phyloP scores from a whole-genome alignment of 2,329 filamentous ascomycete species.

The Penicillium nordicum region DNA sequence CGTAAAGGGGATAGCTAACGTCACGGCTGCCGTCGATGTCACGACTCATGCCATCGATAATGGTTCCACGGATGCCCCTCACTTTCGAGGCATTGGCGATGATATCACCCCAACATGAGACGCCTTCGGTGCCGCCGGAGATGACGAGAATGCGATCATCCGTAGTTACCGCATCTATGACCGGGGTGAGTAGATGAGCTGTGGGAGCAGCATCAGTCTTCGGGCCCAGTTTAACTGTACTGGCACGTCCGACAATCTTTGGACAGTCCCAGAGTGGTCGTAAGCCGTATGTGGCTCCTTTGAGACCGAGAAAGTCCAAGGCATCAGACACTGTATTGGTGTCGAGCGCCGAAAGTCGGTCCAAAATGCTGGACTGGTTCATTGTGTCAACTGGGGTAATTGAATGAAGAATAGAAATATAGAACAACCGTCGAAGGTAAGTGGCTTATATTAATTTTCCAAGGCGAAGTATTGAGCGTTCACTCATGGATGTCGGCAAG shows the following conservation, averaged over 20 bases:
- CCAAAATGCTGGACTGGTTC: conserved; percentile 1
- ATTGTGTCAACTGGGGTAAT: not conserved
- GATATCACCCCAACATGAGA: conserved; percentile 26
- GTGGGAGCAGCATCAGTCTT: conserved; percentile 12
- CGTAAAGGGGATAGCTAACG: conserved; percentile 34
- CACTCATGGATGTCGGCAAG: not conserved
- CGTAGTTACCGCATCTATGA: conserved; percentile 17
- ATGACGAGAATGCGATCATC: conserved; percentile 24
- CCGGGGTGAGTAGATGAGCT: conserved; percentile 16
- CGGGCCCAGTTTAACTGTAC: conserved; percentile 18
- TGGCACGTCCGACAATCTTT: conserved; percentile 23
- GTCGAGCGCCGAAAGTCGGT: conserved; percentile 19
- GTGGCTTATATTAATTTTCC: not conserved
- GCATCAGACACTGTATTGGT: conserved; percentile 26
- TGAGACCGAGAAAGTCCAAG: conserved; percentile 21
- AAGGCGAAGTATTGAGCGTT: not conserved
- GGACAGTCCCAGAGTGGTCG: conserved; percentile 25
- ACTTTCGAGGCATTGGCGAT: conserved; percentile 21
- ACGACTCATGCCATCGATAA: conserved; percentile 34
- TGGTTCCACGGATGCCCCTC: conserved; percentile 28
- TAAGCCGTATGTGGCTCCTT: conserved; percentile 22
- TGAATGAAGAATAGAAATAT: not conserved
- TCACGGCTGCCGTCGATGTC: conserved; percentile 36
- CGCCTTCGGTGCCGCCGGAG: conserved; percentile 15
- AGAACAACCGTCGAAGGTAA: not conserved